Evolutionary conservation across 768 basidiomycete genomes (phyloP), one percentile per base, ranked within the genome.

Genomic region (Mycena capillaripes): DNA sequence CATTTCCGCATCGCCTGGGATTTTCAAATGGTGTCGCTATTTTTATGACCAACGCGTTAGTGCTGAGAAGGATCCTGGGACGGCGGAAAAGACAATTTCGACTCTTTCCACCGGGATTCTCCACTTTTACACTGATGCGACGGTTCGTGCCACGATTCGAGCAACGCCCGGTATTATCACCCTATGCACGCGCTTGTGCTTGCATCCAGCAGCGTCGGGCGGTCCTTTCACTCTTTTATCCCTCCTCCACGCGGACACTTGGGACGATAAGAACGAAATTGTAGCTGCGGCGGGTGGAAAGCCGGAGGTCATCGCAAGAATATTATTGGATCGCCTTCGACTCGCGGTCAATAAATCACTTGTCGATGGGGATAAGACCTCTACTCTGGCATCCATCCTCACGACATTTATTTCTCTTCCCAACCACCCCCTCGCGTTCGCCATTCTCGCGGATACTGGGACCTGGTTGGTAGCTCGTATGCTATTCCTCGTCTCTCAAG

Each of bases 401-500:
- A 34, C 36, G 8, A 44, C 25, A 2, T 36, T 72, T 23, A 64
- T 32, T 3, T 4, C 10, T 10, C 23, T 67, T 9, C 60, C 71
- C 1, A 4, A 34, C 3, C 71, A 72, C 38, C 50, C 66, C 5
- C 66, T 72, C 53, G 29, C 66, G 27, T 69, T 72, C 59, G 42
- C 59, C n/a, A 40, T 72, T 29, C 60, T 72, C 23, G 71, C 67
- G 17, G 58, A 72, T 32, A 72, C 68, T 36, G 60, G 27, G 3
- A 19, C n/a, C 36, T 72, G 71, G 71, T 53, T 72, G n/a, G 66
- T 69, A 38, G 50, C 66, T 16, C 65, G 71, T 10, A 66, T 66
- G 59, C 60, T 72, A 3, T 46, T 46, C 38, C 23, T 72, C n/a
- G 38, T 32, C 2, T 59, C 71, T 0, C n/a, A 63, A 11, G 25